Conservation (phyloP, 257 asterid species). For the Thymus quinquecostatus region DNA sequence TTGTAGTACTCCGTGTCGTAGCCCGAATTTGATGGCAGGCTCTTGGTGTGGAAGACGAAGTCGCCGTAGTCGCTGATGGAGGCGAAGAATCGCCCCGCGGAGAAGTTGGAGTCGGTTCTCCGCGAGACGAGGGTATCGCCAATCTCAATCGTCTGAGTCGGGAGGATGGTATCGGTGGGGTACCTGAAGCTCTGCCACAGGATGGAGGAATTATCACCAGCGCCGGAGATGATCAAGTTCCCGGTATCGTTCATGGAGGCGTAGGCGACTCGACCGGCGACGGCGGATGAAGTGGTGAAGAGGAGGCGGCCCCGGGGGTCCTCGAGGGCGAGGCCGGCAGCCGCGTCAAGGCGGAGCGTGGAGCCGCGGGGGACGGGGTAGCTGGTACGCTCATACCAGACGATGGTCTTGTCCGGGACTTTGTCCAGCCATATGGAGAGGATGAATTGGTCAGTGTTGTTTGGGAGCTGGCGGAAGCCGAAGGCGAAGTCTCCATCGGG, state of each 20-base stretch:
- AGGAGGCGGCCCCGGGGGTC: conserved; percentile 34
- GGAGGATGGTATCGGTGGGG: conserved; percentile 15
- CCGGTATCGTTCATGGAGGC: conserved; percentile 58
- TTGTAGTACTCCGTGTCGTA: too few relatives aligned
- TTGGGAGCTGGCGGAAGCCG: too few relatives aligned
- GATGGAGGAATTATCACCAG: conserved; percentile 14
- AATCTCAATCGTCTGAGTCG: too few relatives aligned
- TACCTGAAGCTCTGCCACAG: conserved; percentile 59
- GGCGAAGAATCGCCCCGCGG: too few relatives aligned
- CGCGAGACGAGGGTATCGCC: too few relatives aligned
- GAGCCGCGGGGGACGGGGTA: conserved; percentile 28
- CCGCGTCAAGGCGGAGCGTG: conserved; percentile 26
- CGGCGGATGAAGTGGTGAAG: conserved; percentile 23
- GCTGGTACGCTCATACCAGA: conserved; percentile 46
- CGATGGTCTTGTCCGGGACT: conserved; percentile 49
- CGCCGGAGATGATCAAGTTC: conserved; percentile 42
- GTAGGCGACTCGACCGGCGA: conserved; percentile 26
- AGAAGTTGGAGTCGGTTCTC: too few relatives aligned
- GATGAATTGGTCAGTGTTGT: too few relatives aligned
- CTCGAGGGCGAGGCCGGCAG: conserved; percentile 44
- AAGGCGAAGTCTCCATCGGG: conserved; percentile 43
- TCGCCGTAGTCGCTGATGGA: too few relatives aligned
- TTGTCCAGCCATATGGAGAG: conserved; percentile 46
- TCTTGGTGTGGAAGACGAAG: too few relatives aligned
- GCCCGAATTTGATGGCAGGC: too few relatives aligned